phyloP scores from a whole-genome alignment of 768 basidiomycete genomes.

The Pluteus cervinus region DNA sequence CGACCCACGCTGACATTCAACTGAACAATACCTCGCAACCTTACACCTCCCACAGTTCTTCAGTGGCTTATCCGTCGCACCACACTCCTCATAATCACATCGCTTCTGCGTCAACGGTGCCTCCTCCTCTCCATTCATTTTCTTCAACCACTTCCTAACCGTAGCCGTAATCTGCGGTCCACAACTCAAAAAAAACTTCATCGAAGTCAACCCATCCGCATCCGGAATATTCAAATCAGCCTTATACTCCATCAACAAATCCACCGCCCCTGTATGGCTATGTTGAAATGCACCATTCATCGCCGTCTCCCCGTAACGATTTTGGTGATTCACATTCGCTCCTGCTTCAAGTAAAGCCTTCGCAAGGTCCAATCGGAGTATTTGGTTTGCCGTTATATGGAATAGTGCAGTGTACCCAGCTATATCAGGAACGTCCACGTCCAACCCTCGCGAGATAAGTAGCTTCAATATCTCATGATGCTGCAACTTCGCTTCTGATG shows the following conservation, averaged over 20 bases:
- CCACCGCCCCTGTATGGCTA: constrained; percentile 26
- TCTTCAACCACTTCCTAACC: constrained; percentile 41
- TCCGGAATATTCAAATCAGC: constrained; percentile 38
- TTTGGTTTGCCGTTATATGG: constrained; percentile 21
- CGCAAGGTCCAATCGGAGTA: constrained; percentile 23
- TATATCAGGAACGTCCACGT: constrained; percentile 37
- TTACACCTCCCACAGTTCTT: constrained; percentile 40
- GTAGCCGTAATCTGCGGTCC: constrained; percentile 40
- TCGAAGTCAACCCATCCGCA: constrained; percentile 30
- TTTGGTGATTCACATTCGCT: constrained; percentile 43
- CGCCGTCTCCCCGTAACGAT: constrained; percentile 42
- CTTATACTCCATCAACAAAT: constrained; percentile 43
- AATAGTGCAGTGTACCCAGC: constrained; percentile 44
- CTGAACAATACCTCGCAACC: constrained; percentile 45
- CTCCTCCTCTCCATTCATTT: constrained; percentile 34
- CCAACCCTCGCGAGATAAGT: constrained; percentile 35
- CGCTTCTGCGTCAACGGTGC: constrained; percentile 36
- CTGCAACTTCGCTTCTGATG: constrained; percentile 12
- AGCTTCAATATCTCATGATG: constrained; percentile 31
- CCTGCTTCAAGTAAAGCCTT: constrained; percentile 33
- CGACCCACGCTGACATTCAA: constrained; percentile 46
- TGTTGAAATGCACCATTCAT: constrained; percentile 26
- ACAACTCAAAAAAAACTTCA: constrained; percentile 20
- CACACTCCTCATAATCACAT: constrained; percentile 36
- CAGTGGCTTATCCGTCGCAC: constrained; percentile 19